These are phyloP conservation scores for Periconia sp. DNA, from an alignment of 2,329 filamentous ascomycete species.

Conservation along the genomic window DNA sequence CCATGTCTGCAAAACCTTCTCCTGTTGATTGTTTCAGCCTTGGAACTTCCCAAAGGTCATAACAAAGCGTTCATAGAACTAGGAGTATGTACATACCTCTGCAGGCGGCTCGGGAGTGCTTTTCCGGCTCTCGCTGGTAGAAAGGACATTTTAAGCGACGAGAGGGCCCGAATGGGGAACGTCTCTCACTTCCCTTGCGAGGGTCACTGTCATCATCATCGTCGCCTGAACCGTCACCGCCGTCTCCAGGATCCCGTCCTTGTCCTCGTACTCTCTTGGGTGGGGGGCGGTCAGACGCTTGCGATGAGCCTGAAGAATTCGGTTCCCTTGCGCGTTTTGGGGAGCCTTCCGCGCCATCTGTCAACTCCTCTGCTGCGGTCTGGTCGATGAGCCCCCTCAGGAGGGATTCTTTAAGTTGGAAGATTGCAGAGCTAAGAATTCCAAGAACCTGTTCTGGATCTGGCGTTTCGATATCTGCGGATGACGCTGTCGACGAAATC, in stretches of 20 bases:
- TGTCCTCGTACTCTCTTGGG: conserved; percentile 6
- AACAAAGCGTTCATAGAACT: neutral
- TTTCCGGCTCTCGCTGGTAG: conserved; percentile 13
- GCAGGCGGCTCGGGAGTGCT: conserved; percentile 9
- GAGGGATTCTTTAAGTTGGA: neutral
- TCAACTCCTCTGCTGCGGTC: neutral
- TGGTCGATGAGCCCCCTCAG: neutral
- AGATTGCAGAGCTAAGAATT: neutral
- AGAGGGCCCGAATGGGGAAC: neutral
- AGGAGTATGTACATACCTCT: conserved; percentile 1
- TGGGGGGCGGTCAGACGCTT: neutral
- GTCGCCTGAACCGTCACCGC: conserved; percentile 3
- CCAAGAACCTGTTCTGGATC: neutral
- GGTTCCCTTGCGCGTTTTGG: neutral
- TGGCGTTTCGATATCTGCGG: neutral
- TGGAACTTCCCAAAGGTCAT: no score
- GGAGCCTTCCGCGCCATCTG: neutral
- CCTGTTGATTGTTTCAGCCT: neutral
- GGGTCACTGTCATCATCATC: conserved; percentile 6
- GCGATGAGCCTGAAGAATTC: neutral
- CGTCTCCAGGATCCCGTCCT: conserved; percentile 7
- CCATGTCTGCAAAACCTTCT: conserved; percentile 16
- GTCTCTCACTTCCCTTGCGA: conserved; percentile 5
- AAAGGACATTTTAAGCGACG: conserved; percentile 14
- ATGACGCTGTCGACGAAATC: no score